phyloP scores from a whole-genome alignment of 2,329 filamentous ascomycete species.

The Tolypocladium sp. region DNA sequence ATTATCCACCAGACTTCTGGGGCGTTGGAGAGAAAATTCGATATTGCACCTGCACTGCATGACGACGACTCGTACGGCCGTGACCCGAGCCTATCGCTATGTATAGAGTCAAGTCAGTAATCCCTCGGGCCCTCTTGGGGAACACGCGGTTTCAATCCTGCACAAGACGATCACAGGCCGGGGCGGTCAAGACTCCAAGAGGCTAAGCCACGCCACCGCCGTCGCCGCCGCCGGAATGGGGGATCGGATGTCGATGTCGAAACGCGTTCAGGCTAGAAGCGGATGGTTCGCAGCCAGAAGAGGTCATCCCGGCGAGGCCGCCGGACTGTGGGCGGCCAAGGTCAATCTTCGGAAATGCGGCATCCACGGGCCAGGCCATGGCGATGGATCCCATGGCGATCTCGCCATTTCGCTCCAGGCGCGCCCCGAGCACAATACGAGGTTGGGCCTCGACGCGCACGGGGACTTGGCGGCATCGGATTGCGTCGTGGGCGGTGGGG shows the following conservation, averaged over 20 bases:
- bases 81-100: background rate
- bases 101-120: background rate
- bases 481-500: background rate
- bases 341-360: background rate
- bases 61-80: background rate
- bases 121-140: background rate
- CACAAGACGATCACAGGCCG: background rate
- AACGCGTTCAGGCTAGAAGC: background rate
- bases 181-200: background rate
- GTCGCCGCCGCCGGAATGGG: background rate
- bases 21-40: background rate
- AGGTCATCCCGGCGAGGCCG: background rate
- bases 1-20: background rate
- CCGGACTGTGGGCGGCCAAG: too few species aligned
- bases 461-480: background rate
- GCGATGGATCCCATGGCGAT: too few species aligned
- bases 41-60: background rate
- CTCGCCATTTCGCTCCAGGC: background rate
- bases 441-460: background rate
- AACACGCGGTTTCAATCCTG: too few species aligned
- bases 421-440: background rate
- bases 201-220: background rate
- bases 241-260: background rate
- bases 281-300: background rate
- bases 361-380: background rate